Base-by-base conservation (phyloP, 768 basidiomycete genomes). In the Naganishia randhawae region DNA sequence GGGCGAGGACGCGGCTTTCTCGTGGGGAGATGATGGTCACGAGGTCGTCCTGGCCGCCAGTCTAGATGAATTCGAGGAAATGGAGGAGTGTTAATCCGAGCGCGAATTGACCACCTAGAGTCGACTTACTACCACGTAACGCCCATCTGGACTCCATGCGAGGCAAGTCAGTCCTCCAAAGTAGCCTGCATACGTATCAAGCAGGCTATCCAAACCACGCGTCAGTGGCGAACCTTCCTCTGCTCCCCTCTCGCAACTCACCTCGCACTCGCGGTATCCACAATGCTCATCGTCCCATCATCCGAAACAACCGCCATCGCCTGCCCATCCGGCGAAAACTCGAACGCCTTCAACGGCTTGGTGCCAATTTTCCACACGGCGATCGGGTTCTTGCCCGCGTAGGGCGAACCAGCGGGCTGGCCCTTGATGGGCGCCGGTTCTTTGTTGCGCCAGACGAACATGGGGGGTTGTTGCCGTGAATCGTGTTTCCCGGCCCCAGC, bases 21-120 rank as follows among this genome's bases (percentile, higher is more conserved):
- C 88, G 89, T 0, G 93, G 92, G 0, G 94, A 93, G 78, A 92
- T 91, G 69, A 99, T 90, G 4, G 94, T 95, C 65, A 96, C 81
- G 11, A 98, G 84, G 76, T 99, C 96, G 75, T 99, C 96, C 82
- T 99, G 94, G 0, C 96, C 96, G 14, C 94, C 96, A 1, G 92
- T 91, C 90, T 93, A 73, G 17, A 63, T 2, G 10, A 52, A 16
- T 3, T 3, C 19, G 7, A 10, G 9, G 22, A 5, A 16, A 16
- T n/a, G 0, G 39, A 41, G 41, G 45, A 7, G 22, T 19, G 27
- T 22, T 17, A 4, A 53, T 25, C 61, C 10, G 50, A 17, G 29
- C 61, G 50, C 4, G 25, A 16, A 42, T n/a, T n/a, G n/a, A n/a
- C n/a, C 57, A 53, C 22, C 1, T 29, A 14, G 22, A 31, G 50